Percentiles rank a stretch among this genome's conserved stretches.
Evolutionary conservation across 306 rosid genomes (phyloP).

Genomic region (Ammopiptanthus mongolicus): DNA sequence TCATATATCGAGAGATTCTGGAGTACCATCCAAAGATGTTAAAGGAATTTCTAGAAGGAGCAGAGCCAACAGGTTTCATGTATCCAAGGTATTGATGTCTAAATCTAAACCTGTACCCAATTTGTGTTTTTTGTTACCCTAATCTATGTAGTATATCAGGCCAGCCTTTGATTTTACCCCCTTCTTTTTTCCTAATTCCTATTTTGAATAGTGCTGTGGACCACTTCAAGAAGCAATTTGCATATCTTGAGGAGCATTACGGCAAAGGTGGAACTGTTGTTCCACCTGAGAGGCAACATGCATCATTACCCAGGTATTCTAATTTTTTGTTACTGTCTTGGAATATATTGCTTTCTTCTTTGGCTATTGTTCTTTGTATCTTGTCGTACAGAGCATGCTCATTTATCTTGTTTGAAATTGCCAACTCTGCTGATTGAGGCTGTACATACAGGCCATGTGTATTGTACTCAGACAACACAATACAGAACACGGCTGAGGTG

Average conservation of each 20-base stretch:
- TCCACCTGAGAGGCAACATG: constrained; percentile 95
- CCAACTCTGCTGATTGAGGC: constrained; percentile 24
- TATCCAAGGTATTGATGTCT: constrained; percentile 79
- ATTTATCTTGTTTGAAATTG: constrained; percentile 1
- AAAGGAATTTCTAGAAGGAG: constrained; percentile 89
- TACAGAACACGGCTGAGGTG: constrained; percentile 58
- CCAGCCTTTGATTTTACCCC: not conserved
- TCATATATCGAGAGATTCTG: constrained; percentile 84
- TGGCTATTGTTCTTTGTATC: constrained; percentile 2
- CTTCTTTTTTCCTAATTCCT: not conserved
- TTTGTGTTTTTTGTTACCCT: constrained; percentile 17
- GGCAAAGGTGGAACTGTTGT: constrained; percentile 77
- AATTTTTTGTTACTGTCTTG: not conserved
- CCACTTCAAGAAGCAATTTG: constrained; percentile 97
- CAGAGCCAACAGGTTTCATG: constrained; percentile 95
- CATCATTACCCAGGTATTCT: constrained; percentile 85
- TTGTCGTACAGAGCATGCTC: not conserved
- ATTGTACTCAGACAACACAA: constrained; percentile 59
- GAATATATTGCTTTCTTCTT: not conserved
- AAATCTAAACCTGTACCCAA: not conserved
- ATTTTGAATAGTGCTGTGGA: constrained; percentile 79
- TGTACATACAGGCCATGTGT: constrained; percentile 68
- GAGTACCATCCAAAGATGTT: constrained; percentile 98
- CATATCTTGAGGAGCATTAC: constrained; percentile 92
- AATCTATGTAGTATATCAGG: not conserved